Evolutionary conservation across 2,329 filamentous ascomycete genomes (phyloP), one percentile per base, ranked within the genome.

Genomic region (Colletotrichum horii): DNA sequence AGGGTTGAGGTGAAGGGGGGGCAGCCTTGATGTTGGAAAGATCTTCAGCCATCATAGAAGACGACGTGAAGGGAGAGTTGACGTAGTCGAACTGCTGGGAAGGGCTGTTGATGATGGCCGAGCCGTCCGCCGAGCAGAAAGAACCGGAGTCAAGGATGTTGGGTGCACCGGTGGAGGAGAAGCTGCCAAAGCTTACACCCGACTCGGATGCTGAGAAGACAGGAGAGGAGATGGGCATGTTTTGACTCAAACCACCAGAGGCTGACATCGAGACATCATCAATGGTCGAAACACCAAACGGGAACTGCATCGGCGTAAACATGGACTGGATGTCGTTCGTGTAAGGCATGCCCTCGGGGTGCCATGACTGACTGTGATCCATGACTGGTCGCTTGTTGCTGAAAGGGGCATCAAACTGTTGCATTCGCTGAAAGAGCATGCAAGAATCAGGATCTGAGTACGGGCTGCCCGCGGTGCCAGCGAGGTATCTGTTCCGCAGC

Each of bases 401-500:
- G 60, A 71, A 56, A 64, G 72, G 68, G 32, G 34, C 43, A 14
- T 76, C 74, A 38, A 52, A 32, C 52, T 68, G 48, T 48, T 74
- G 74, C 52, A 71, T 43, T 28, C 71, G 67, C 24, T 75, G 71
- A 36, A 62, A 71, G 52, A 75, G 55, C 22, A 67, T 66, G 61
- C 38, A 73, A 30, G 70, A 36, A 24, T 77, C 76, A 38, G 48
- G 60, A 30, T 74, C 68, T 16, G 71, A 71, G 26, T 62, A 78
- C n/a, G 76, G 76, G 52, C 76, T 78, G 38, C 75, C 75, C 8
- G 76, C 75, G 38, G 76, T 75, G 34, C 76, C 76, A 30, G 75
- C 68, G 55, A 75, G 75, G 61, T 77, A 77, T 48, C 75, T 76
- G 66, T 78, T 78, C 34, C 73, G 71, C 28, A 77, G 75, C 36